Evolutionary conservation across 2,329 filamentous ascomycete species (phyloP).

Genomic region (Exutisphaerella laricina): DNA sequence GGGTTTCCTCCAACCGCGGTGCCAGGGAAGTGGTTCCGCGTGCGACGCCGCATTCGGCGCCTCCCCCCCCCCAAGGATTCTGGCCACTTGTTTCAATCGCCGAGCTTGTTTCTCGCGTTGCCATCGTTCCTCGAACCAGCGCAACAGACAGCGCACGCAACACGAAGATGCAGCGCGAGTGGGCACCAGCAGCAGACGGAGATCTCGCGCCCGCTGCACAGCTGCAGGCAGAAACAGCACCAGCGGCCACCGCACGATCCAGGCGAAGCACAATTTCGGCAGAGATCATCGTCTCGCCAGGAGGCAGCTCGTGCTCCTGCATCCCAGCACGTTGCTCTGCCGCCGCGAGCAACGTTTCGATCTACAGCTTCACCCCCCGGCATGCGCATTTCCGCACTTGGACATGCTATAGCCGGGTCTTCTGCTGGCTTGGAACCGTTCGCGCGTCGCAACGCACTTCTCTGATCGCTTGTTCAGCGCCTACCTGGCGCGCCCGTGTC

Average conservation of each 20-base stretch:
- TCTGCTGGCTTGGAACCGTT: constrained; percentile 8
- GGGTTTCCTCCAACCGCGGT: constrained; percentile 4
- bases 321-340: constrained; percentile 14
- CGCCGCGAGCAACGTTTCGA: constrained; percentile 3
- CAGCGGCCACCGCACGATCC: too few relatives aligned
- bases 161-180: too few relatives aligned
- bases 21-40: constrained; percentile 8
- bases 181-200: neutral
- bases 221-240: too few relatives aligned
- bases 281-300: constrained; percentile 13
- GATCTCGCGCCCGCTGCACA: too few relatives aligned
- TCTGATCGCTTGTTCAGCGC: too few relatives aligned
- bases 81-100: constrained; percentile 12
- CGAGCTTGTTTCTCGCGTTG: constrained; percentile 9
- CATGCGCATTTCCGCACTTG: constrained; percentile 9
- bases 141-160: too few relatives aligned
- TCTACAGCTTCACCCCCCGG: constrained; percentile 6
- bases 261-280: constrained; percentile 14
- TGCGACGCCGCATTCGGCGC: constrained; percentile 8
- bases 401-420: constrained; percentile 10
- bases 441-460: constrained; percentile 7
- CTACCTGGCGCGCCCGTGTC: too few relatives aligned
- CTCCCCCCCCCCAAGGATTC: constrained; percentile 5
- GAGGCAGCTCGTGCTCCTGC: constrained; percentile 9
- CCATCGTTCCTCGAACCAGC: too few relatives aligned